Percentiles rank a stretch among this genome's conserved stretches.
phyloP scores from a whole-genome alignment of 306 rosid species.

The Quercus engelmannii region DNA sequence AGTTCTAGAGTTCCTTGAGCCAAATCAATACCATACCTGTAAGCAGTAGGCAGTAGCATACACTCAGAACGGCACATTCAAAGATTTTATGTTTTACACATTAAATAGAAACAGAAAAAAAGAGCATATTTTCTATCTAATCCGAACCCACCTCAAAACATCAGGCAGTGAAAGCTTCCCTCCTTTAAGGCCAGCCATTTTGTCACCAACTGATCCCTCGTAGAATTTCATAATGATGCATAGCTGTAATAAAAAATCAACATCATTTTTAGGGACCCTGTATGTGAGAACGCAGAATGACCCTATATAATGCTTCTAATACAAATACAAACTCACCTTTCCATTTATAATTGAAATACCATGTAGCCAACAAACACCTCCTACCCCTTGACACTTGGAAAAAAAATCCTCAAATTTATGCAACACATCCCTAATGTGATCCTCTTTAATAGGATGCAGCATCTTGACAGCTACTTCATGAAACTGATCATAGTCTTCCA shows the following conservation, averaged over 20 bases:
- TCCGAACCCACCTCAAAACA: slow-evolving; percentile 63
- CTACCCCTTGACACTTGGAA: slow-evolving; percentile 55
- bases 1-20: slow-evolving; percentile 67
- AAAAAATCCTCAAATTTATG: slow-evolving; percentile 58
- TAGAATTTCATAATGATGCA: slow-evolving; percentile 80
- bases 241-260: slow-evolving; percentile 40
- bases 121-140: slow-evolving; percentile 7
- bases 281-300: slow-evolving; percentile 13
- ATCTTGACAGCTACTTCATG: slow-evolving; percentile 95
- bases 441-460: slow-evolving; percentile 66
- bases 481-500: slow-evolving; percentile 63
- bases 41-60: slow-evolving; percentile 30
- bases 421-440: slow-evolving; percentile 47
- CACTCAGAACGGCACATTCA: slow-evolving; percentile 10
- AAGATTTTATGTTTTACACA: neutral
- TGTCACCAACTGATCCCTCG: slow-evolving; percentile 86
- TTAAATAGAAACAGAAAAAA: slow-evolving; percentile 1
- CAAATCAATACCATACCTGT: slow-evolving; percentile 78
- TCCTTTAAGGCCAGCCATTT: slow-evolving; percentile 68
- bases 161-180: slow-evolving; percentile 65
- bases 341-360: slow-evolving; percentile 72
- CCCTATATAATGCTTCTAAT: slow-evolving; percentile 7
- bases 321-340: slow-evolving; percentile 46
- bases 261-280: slow-evolving; percentile 9
- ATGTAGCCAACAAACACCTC: slow-evolving; percentile 50